A percentile compares a stretch with the other conserved stretches of the same genome.
Conservation (phyloP, 1,284 basidiomycete genomes). For the Tetrapyrgos nigripes region DNA sequence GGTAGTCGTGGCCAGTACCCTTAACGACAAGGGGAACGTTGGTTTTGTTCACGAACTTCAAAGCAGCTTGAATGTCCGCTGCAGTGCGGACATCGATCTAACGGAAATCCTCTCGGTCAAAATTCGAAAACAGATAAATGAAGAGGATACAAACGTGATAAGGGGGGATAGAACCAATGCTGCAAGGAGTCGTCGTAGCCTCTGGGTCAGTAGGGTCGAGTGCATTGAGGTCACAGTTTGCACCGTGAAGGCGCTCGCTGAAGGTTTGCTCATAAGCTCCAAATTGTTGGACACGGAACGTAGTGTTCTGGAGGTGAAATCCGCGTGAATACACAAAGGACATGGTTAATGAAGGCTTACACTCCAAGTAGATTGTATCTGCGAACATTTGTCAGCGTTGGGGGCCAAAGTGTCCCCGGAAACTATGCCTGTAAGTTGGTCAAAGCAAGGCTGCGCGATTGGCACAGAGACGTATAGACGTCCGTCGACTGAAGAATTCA, state of each 20-base stretch:
- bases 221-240: not conserved
- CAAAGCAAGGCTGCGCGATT: constrained; percentile 39
- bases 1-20: constrained; percentile 1
- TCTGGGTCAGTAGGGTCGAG: no score
- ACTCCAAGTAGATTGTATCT: constrained; percentile 23
- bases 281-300: no score
- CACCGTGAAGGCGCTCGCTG: constrained; percentile 1
- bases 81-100: constrained; percentile 8
- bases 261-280: not conserved
- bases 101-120: no score
- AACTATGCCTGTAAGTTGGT: constrained; percentile 27
- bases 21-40: constrained; percentile 2
- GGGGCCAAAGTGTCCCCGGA: constrained; percentile 4
- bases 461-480: constrained; percentile 33
- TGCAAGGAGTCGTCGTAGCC: no score
- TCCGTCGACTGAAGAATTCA: constrained; percentile 39
- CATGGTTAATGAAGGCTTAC: no score
- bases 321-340: no score
- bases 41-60: constrained; percentile 2
- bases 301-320: no score
- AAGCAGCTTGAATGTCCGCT: constrained; percentile 1
- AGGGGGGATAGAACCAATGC: no score
- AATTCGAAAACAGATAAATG: no score
- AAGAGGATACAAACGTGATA: no score
- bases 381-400: constrained; percentile 29